A percentile compares a stretch with the other conserved stretches of the same genome.
phyloP scores from a whole-genome alignment of 345 rosid genomes.

The Reutealis trisperma region DNA sequence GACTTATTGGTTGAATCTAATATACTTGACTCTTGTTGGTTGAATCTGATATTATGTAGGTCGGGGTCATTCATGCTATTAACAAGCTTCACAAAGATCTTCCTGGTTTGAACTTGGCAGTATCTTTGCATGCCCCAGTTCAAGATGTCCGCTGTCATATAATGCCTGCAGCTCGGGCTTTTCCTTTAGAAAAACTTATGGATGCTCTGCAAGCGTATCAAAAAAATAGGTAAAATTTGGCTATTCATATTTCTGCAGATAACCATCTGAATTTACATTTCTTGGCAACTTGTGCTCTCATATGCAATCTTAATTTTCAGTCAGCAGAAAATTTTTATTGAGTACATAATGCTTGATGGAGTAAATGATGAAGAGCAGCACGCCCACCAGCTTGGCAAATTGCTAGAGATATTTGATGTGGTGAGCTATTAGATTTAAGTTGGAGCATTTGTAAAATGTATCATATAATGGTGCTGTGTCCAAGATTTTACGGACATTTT shows the following conservation, averaged over 20 bases:
- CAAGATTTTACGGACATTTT: not conserved
- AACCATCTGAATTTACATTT: not conserved
- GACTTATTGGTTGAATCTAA: constrained; percentile 25
- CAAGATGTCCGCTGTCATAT: constrained; percentile 94
- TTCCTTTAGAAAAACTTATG: constrained; percentile 92
- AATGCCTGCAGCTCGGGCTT: constrained; percentile 99
- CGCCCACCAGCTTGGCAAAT: constrained; percentile 75
- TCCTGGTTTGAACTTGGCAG: constrained; percentile 95
- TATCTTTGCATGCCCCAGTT: constrained; percentile 93
- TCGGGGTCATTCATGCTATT: constrained; percentile 88
- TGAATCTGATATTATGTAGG: constrained; percentile 50
- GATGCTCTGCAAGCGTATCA: constrained; percentile 70
- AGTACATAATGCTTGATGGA: constrained; percentile 96
- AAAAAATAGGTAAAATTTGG: constrained; percentile 54
- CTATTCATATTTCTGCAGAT: constrained; percentile 2
- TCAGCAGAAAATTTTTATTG: constrained; percentile 79
- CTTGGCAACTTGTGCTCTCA: constrained; percentile 3
- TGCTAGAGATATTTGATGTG: constrained; percentile 85
- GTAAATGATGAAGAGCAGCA: constrained; percentile 87
- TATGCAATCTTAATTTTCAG: constrained; percentile 37
- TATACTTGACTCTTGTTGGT: too few species aligned
- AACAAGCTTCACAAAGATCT: constrained; percentile 86
- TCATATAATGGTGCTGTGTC: not conserved
- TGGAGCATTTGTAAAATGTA: not conserved
- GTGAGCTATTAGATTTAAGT: constrained; percentile 42